Evolutionary conservation across 345 rosid genomes (phyloP).

Genomic region (Citrus hindsii): DNA sequence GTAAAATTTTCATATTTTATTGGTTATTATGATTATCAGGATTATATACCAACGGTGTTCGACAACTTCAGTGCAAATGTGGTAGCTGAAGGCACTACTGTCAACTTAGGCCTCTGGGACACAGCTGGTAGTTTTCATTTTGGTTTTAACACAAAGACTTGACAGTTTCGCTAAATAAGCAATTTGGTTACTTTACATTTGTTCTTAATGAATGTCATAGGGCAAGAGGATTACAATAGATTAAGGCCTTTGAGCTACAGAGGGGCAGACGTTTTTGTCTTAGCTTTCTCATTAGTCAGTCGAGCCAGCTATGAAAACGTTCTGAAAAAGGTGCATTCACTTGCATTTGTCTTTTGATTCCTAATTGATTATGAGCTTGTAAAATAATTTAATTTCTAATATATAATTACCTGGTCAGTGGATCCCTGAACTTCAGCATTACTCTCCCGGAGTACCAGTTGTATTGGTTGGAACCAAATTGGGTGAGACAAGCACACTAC

Average conservation of each 20-base stretch:
- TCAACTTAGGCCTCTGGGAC: conserved; percentile 96
- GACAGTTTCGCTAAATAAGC: neutral
- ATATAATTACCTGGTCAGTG: conserved; percentile 54
- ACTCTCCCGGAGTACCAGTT: conserved; percentile 82
- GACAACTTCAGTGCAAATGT: conserved; percentile 99
- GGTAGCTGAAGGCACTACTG: conserved; percentile 86
- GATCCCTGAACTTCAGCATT: conserved; percentile 97
- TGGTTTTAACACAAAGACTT: neutral
- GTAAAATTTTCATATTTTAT: conserved; percentile 4
- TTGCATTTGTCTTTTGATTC: neutral
- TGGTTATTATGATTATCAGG: conserved; percentile 51
- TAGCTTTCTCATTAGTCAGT: conserved; percentile 93
- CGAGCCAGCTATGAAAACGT: conserved; percentile 96
- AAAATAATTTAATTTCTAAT: conserved; percentile 17
- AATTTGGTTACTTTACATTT: neutral
- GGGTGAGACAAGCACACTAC: conserved; percentile 41
- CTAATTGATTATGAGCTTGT: neutral
- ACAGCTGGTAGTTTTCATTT: conserved; percentile 70
- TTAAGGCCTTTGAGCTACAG: conserved; percentile 98
- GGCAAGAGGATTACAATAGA: conserved; percentile 97
- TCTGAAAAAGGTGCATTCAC: conserved; percentile 69
- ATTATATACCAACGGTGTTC: conserved; percentile 93
- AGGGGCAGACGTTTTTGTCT: conserved; percentile 93
- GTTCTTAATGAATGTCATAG: conserved; percentile 34
- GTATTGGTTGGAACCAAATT: conserved; percentile 92